Evolutionary conservation across 345 rosid species (phyloP).

Genomic region (Eucalyptus lansdowneana): DNA sequence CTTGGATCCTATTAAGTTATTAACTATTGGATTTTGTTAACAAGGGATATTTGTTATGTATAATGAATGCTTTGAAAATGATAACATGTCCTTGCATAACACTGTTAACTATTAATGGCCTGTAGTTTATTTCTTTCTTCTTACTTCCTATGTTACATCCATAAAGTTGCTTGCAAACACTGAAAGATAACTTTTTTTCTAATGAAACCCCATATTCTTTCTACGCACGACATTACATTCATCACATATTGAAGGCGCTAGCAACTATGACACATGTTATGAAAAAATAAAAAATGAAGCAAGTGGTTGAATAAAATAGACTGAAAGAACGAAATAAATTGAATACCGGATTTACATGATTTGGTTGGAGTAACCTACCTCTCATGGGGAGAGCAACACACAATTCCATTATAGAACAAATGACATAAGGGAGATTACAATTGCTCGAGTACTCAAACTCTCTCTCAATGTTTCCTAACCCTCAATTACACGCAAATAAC

Average conservation of each 20-base stretch:
- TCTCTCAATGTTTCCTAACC: no score
- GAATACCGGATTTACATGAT: accelerated
- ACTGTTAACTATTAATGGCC: neutral
- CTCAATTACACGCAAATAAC: no score
- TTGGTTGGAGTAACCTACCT: no score
- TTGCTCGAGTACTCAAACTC: no score
- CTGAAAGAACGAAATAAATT: accelerated
- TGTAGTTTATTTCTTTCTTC: neutral
- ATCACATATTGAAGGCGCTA: neutral
- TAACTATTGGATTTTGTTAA: neutral
- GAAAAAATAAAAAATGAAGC: no score
- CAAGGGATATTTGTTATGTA: neutral
- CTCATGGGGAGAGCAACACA: no score
- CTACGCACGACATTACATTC: neutral
- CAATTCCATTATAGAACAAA: no score
- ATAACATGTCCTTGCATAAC: neutral
- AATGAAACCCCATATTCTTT: neutral
- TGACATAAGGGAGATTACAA: no score
- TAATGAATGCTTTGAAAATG: neutral
- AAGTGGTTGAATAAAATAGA: no score
- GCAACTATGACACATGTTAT: no score
- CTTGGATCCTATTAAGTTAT: no score
- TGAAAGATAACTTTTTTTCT: neutral
- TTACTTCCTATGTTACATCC: neutral
- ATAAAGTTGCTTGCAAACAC: neutral